phyloP scores from a whole-genome alignment of 768 basidiomycete species.

The Amylocystis lapponica region DNA sequence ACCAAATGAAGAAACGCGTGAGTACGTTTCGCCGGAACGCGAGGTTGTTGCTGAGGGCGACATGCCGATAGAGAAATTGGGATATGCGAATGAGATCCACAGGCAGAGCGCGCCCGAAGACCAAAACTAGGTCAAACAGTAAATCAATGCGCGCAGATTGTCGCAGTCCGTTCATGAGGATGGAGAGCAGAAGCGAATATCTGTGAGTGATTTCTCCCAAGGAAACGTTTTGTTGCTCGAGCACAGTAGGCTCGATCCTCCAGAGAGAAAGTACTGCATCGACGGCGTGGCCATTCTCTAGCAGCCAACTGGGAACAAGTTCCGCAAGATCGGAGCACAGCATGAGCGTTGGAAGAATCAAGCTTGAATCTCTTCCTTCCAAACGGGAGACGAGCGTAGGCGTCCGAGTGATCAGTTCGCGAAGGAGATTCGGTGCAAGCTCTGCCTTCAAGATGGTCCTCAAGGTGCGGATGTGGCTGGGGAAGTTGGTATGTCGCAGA shows the following conservation, averaged over 20 bases:
- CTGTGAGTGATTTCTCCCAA: constrained; percentile 51
- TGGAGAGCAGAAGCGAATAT: constrained; percentile 60
- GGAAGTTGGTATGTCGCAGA: constrained; percentile 68
- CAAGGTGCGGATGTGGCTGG: constrained; percentile 76
- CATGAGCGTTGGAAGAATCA: constrained; percentile 65
- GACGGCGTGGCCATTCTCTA: constrained; percentile 58
- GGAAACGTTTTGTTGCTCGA: constrained; percentile 29
- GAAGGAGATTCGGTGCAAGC: constrained; percentile 69
- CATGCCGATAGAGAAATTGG: constrained; percentile 82
- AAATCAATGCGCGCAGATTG: constrained; percentile 78
- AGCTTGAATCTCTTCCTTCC: constrained; percentile 39
- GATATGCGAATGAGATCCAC: constrained; percentile 76
- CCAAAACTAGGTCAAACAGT: constrained; percentile 78
- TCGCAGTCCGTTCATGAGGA: constrained; percentile 71
- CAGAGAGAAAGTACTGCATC: constrained; percentile 72
- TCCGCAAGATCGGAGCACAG: constrained; percentile 72
- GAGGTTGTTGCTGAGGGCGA: constrained; percentile 65
- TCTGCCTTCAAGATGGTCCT: constrained; percentile 77
- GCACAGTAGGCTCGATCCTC: constrained; percentile 41
- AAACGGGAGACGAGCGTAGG: constrained; percentile 45
- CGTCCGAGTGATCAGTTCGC: constrained; percentile 59
- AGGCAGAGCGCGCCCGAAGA: constrained; percentile 75
- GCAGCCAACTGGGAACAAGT: constrained; percentile 65
- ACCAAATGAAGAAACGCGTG: constrained; percentile 82
- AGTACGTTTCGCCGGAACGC: constrained; percentile 78